Evolutionary conservation across 2,329 filamentous ascomycete genomes (phyloP), one percentile per base, ranked within the genome.

Genomic region (Cladophialophora psammophila): DNA sequence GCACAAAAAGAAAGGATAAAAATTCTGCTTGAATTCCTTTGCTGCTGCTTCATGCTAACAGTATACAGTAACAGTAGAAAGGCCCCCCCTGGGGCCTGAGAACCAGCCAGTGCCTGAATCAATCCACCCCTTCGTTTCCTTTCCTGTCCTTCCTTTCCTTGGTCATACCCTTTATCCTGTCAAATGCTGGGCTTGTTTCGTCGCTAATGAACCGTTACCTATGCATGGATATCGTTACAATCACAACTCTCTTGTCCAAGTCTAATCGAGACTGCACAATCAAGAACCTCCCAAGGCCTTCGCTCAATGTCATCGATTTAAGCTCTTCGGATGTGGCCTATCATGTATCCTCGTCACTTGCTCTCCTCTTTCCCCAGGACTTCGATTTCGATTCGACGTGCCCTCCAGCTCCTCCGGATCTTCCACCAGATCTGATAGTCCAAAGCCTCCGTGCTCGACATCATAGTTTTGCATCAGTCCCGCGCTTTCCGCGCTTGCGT

Each of bases 381-480:
- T 63, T 10, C 52, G 50, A 12, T 36, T 60, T 31, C 63, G 69
- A 67, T 62, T 72, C 13, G 59, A 31, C 31, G 34, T 55, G 32
- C 35, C 57, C 12, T 42, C 59, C 42, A 65, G 20, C 53, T 72
- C 72, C 32, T 68, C 66, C 12, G 71, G 71, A 69, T 95, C 91
- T 71, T 94, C 91, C 1, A 90, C 86, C 45, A 97, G 82, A 73
- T 97, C 92, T 13, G 88, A 87, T 55, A 98, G 83, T 48, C 91
- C 91, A 70, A 96, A 92, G 5, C 87, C 88, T 50, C 85, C 85
- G 53, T 91, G 88, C 77, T 97, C 94, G 68, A 95, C 88, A 74
- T 98, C 94, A 74, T 97, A 97, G 10, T 89, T 90, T 68, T 91
- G 90, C 78, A 98, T 97, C 31, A 98, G 83, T 4, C 92, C 92